Conservation (phyloP, 805 yeast genomes). For the Teunomyces gatunensis region DNA sequence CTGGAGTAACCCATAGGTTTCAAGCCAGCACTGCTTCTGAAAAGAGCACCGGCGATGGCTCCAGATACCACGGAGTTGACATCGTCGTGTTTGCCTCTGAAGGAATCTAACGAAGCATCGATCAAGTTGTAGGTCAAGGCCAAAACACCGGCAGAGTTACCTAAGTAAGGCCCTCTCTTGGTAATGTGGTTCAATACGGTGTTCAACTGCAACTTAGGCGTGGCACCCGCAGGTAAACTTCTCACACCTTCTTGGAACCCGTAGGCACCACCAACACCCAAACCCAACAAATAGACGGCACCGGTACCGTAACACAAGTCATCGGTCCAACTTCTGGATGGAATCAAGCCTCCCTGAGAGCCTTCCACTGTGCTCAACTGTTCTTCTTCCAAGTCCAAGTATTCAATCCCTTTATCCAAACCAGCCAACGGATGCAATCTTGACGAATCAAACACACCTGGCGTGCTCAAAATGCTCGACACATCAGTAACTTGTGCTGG, state of each 20-base stretch:
- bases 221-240: slow-evolving; percentile 70
- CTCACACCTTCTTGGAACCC: slow-evolving; percentile 86
- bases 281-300: slow-evolving; percentile 80
- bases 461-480: slow-evolving; percentile 56
- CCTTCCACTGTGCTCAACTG: slow-evolving; percentile 75
- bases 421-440: slow-evolving; percentile 91
- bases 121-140: slow-evolving; percentile 85
- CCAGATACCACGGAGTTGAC: slow-evolving; percentile 84
- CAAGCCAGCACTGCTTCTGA: slow-evolving; percentile 79
- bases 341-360: slow-evolving; percentile 86
- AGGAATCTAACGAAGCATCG: slow-evolving; percentile 72
- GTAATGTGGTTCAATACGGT: slow-evolving; percentile 90
- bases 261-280: slow-evolving; percentile 85
- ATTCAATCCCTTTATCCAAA: slow-evolving; percentile 84
- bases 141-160: slow-evolving; percentile 92
- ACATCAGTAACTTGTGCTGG: slow-evolving; percentile 64
- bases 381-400: slow-evolving; percentile 82
- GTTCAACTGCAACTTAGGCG: slow-evolving; percentile 81
- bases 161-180: slow-evolving; percentile 92
- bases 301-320: slow-evolving; percentile 98
- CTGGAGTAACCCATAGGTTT: slow-evolving; percentile 88
- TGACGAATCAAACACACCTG: slow-evolving; percentile 64
- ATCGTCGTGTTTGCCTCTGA: slow-evolving; percentile 89
- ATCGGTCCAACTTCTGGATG: slow-evolving; percentile 97
- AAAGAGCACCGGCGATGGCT: slow-evolving; percentile 87